These are phyloP conservation scores for Nigrospora oryzae DNA, from an alignment of 2,329 filamentous ascomycete genomes.

Conservation along the genomic window DNA sequence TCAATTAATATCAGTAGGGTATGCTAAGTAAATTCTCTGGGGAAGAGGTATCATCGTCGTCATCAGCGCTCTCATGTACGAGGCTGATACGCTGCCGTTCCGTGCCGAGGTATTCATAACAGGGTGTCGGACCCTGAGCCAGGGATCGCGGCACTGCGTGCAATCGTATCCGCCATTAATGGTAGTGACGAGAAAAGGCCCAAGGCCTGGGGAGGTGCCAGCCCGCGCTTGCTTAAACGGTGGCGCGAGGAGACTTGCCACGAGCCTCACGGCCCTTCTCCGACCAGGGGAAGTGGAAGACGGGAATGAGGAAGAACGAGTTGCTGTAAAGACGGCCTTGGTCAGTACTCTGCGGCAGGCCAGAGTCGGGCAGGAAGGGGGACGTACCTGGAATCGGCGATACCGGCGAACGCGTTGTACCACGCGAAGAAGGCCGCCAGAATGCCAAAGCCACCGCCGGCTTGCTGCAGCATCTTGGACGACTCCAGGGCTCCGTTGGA, in stretches of 20 bases:
- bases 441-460: conserved; percentile 74
- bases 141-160: too few species aligned
- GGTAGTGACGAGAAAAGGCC: too few species aligned
- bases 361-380: not conserved
- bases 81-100: too few species aligned
- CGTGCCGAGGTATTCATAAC: too few species aligned
- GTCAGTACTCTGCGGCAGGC: conserved; percentile 21
- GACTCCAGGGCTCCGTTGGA: conserved; percentile 40
- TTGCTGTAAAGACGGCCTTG: conserved; percentile 42
- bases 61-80: too few species aligned
- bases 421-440: conserved; percentile 74
- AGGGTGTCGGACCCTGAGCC: too few species aligned
- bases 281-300: conserved; percentile 93
- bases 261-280: conserved; percentile 60
- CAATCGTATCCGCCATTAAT: too few species aligned
- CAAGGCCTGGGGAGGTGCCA: too few species aligned
- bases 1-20: too few species aligned
- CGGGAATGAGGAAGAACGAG: conserved; percentile 84
- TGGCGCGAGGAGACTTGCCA: conserved; percentile 25
- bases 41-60: too few species aligned
- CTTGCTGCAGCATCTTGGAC: conserved; percentile 48
- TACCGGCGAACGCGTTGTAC: conserved; percentile 80
- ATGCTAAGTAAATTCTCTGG: too few species aligned
- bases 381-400: conserved; percentile 60
- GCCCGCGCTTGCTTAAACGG: not conserved